Evolutionary conservation across 2,329 filamentous ascomycete genomes (phyloP).

Genomic region (Diaporthe humulicola): DNA sequence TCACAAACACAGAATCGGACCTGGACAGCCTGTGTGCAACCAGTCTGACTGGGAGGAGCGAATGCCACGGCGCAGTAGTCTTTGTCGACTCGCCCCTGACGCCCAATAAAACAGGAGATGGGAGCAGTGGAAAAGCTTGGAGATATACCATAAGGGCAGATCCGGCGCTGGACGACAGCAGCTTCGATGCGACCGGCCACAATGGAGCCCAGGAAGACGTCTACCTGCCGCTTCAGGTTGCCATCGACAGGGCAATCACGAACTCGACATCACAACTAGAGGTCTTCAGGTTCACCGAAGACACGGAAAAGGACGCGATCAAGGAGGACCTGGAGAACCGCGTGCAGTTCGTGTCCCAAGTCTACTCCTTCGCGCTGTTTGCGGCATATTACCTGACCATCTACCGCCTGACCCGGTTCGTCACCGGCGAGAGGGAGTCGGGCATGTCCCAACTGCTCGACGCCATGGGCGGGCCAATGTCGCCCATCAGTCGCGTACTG

Average conservation of each 20-base stretch:
- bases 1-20: not conserved
- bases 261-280: not conserved
- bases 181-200: not conserved
- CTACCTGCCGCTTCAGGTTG: not conserved
- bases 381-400: not conserved
- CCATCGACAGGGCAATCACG: not conserved
- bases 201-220: not conserved
- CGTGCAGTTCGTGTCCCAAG: not conserved
- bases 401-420: not conserved
- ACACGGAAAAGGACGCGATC: not conserved
- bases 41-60: not conserved
- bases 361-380: not conserved
- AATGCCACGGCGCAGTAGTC: not conserved
- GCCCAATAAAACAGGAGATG: not conserved
- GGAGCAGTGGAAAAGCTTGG: not conserved
- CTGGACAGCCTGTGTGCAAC: not conserved
- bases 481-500: not conserved
- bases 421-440: conserved; percentile 6
- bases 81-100: conserved; percentile 6
- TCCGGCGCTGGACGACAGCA: not conserved
- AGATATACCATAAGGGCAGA: conserved; percentile 3
- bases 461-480: not conserved
- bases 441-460: not conserved
- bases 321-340: not conserved
- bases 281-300: conserved; percentile 5